Evolutionary conservation across 2,329 filamentous ascomycete species (phyloP), one percentile per base, ranked within the genome.

Genomic region (Beauveria varroae): DNA sequence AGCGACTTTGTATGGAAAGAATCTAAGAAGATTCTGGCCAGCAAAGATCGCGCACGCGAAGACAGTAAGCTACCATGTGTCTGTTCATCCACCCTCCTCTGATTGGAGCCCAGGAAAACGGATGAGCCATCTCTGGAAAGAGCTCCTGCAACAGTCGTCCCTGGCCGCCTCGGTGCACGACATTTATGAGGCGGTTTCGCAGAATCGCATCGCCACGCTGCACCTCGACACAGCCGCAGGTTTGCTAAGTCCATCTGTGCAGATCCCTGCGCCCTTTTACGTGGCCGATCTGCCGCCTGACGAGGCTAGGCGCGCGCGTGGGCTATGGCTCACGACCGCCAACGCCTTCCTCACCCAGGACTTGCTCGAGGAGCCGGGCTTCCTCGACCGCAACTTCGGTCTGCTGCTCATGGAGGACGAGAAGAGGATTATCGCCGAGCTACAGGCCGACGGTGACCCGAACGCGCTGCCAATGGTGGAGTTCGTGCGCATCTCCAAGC

Each of bases 1-100:
- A 89, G 87, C 61, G 89, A 93, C 67, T 98, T 97, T 72, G 89
- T 99, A 5, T 95, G 91, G 86, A 89, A 88, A 68, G 91, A 99
- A 71, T 91, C 90, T 3, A 92, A 95, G 72, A 85, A 84, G 62
- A 93, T 98, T 53, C 78, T 95, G 34, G 79, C 84, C 40, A 79
- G 95, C 67, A 96, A 95, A 71, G 89, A 96, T 65, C 91, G 90
- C 69, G 91, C 87, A 2, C 86, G 88, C 62, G 91, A 93, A 73
- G 81, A 85, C 47, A 78, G 82, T 83, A 70, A 62, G 81, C 75
- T n/a, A 6, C 12, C 6, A 12, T 24, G 30, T 20, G 2, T 18
- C 22, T 24, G 3, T 28, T 24, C 8, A 20, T 40, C 10, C 3
- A 10, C 41, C 54, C 55, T 22, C 2, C 55, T 7, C 44, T 49